Evolutionary conservation across 768 basidiomycete genomes (phyloP).

Genomic region (Boletus barrowsii): DNA sequence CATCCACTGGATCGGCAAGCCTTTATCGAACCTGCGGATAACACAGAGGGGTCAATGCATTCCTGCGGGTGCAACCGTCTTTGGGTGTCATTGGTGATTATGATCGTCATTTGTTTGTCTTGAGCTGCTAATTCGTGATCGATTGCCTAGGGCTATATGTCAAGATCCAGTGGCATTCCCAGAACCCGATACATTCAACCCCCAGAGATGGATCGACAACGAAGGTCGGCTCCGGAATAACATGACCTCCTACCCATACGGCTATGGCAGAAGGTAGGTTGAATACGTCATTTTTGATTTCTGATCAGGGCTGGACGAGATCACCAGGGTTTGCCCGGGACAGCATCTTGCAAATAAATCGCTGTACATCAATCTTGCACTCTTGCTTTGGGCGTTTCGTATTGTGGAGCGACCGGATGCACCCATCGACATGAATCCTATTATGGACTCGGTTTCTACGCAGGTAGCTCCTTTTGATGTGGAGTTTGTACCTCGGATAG

Average conservation of each 20-base stretch:
- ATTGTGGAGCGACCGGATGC: slow-evolving; percentile 44
- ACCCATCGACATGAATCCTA: slow-evolving; percentile 55
- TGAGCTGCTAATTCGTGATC: neutral
- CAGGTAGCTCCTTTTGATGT: slow-evolving; percentile 58
- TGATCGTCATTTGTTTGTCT: neutral
- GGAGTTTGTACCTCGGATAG: slow-evolving; percentile 46
- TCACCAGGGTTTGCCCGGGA: slow-evolving; percentile 54
- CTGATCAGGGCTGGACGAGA: neutral
- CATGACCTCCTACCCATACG: slow-evolving; percentile 45
- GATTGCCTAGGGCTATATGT: slow-evolving; percentile 20
- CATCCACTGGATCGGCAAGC: neutral
- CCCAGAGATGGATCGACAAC: slow-evolving; percentile 48
- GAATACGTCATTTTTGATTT: neutral
- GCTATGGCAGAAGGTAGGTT: slow-evolving; percentile 44
- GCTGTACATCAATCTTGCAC: slow-evolving; percentile 57
- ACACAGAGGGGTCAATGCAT: slow-evolving; percentile 20
- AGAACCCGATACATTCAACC: slow-evolving; percentile 47
- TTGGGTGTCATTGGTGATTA: slow-evolving; percentile 19
- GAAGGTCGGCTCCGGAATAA: slow-evolving; percentile 43
- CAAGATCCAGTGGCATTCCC: slow-evolving; percentile 23
- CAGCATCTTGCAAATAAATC: slow-evolving; percentile 50
- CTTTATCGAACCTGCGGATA: slow-evolving; percentile 35
- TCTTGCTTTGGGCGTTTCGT: slow-evolving; percentile 61
- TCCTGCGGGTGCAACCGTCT: slow-evolving; percentile 21
- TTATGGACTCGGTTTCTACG: slow-evolving; percentile 53